Evolutionary conservation across 2,329 filamentous ascomycete genomes (phyloP), one percentile per base, ranked within the genome.

Genomic region (Fusarium veterinarium): DNA sequence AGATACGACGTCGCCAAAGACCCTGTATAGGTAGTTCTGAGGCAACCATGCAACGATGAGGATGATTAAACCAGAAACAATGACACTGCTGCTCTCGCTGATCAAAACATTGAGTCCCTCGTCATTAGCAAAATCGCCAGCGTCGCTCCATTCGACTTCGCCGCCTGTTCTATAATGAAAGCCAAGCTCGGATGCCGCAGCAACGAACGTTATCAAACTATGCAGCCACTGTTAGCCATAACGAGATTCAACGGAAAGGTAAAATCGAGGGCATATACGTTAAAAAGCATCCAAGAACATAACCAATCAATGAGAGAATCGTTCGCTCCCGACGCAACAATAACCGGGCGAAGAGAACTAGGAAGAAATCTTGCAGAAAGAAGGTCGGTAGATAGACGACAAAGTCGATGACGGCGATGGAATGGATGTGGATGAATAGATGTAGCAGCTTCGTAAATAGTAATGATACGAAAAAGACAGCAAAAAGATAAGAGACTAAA

Each of bases 61-160:
- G 40, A 78, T 71, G 41, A 72, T 53, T n/a, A 73, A 62, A 40
- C 64, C 65, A 49, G 74, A 67, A 23, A 72, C 64, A 40, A 76
- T 13, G 6, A 78, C 75, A n/a, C 74, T 71, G 40, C 60, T 63
- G 20, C 76, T 73, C 41, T 78, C 79, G 60, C 76, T 79, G 20
- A 80, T 56, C 20, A 80, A 58, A 35, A 80, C 79, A 60, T 79
- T 79, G 46, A 78, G 68, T 35, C 73, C 77, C 45, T 80, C 78
- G 37, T 76, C 77, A 28, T 74, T 68, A 35, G 79, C 76, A 53
- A 79, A 79, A 38, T 75, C 60, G 23, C 75, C 64, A 13, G 76
- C 79, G 59, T 80, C 79, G 20, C 62, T 66, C 79, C 79, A 80
- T 51, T 79, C 74, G n/a, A 80, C 65, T 56, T 80, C 77, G 58